A percentile compares a stretch with the other conserved stretches of the same genome.
Conservation (phyloP, 345 rosid species). For the Lumnitzera racemosa region DNA sequence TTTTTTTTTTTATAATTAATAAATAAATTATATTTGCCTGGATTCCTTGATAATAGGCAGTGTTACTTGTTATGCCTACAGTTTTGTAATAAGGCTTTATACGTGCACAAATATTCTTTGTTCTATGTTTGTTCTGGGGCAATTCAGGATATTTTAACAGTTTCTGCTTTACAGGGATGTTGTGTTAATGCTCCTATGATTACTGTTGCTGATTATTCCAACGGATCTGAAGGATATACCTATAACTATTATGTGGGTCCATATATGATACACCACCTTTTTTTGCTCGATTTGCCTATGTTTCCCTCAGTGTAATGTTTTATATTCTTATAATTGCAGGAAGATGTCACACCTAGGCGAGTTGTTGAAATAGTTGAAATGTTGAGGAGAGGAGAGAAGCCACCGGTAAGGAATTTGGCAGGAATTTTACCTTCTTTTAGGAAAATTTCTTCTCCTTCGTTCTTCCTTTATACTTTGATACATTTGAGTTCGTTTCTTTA, state of each 20-base stretch:
- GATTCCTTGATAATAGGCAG: too few relatives aligned
- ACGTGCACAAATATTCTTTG: too few relatives aligned
- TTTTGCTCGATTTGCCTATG: constrained; percentile 1
- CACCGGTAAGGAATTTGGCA: constrained; percentile 46
- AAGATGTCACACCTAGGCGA: constrained; percentile 82
- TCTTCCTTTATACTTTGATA: neutral
- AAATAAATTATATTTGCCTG: too few relatives aligned
- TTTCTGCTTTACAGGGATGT: constrained; percentile 54
- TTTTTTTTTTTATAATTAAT: too few relatives aligned
- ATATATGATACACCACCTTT: constrained; percentile 1
- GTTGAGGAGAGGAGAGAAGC: constrained; percentile 87
- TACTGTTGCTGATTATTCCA: constrained; percentile 90
- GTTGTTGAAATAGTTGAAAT: constrained; percentile 87
- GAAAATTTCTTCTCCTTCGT: neutral
- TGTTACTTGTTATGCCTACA: too few relatives aligned
- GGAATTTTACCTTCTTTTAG: neutral
- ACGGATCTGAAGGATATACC: constrained; percentile 90
- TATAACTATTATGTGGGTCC: constrained; percentile 84
- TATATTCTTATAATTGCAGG: constrained; percentile 41
- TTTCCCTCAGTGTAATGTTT: neutral
- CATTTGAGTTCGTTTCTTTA: neutral
- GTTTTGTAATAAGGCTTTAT: too few relatives aligned
- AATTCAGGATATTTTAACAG: too few relatives aligned
- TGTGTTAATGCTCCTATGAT: constrained; percentile 99
- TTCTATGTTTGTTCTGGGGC: too few relatives aligned